Evolutionary conservation across 805 yeast species (phyloP).

Genomic region (Yamadazyma phyllophila): DNA sequence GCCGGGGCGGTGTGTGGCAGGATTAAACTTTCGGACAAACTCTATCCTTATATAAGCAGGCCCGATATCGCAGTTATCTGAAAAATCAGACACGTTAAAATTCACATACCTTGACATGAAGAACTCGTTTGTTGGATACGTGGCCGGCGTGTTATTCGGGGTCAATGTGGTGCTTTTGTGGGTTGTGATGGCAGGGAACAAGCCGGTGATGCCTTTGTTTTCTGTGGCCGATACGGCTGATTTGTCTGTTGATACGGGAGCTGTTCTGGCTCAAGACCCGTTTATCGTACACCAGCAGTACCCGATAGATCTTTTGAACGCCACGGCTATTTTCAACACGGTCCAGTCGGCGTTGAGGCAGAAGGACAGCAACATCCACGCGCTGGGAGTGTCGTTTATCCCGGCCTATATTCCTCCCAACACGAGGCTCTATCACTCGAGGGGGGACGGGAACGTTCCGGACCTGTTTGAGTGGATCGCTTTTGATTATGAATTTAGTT

Average conservation of each 20-base stretch:
- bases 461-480: constrained; percentile 59
- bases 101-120: neutral
- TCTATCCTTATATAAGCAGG: neutral
- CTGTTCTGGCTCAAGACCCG: neutral
- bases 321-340: constrained; percentile 55
- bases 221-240: no score
- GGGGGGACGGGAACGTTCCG: constrained; percentile 41
- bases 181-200: neutral
- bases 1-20: no score
- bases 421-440: constrained; percentile 56
- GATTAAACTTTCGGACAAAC: no score
- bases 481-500: constrained; percentile 61
- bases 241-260: no score
- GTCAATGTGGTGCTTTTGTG: constrained; percentile 1
- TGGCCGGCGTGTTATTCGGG: constrained; percentile 1
- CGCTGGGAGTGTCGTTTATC: constrained; percentile 55
- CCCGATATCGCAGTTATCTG: neutral
- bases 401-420: constrained; percentile 63
- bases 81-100: neutral
- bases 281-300: neutral
- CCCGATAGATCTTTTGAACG: constrained; percentile 54
- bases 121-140: neutral
- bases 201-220: neutral
- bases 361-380: constrained; percentile 49
- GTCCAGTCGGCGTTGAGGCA: constrained; percentile 53